Base-by-base conservation (phyloP, 1,139 yeast genomes). In the Geotrichum reessii region DNA sequence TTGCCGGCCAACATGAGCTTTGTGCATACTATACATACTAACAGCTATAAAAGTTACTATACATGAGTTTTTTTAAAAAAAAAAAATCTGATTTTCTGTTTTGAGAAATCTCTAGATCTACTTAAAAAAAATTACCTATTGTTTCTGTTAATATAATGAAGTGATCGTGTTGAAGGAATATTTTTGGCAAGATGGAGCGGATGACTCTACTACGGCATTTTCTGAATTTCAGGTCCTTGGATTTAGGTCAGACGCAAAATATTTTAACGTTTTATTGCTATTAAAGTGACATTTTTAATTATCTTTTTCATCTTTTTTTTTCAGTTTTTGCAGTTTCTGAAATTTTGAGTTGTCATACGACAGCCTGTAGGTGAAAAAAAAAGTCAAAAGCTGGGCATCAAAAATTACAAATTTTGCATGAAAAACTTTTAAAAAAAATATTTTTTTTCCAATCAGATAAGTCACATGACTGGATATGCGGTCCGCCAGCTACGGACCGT, bases 401-500 rank as follows among this genome's bases (percentile, higher is more conserved):
- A 22, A 7, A 19, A 3, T 17, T 21, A 21, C n/a, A 14, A 3
- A 2, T 14, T 21, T 11, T 37, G 21, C 21, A n/a, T 31, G 37
- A 3, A n/a, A n/a, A 21, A 22, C 14, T 3, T 12, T 22, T 3
- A 42, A 44, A 44, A n/a, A n/a, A n/a, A n/a, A n/a, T n/a, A n/a
- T n/a, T n/a, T 19, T 40, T 40, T 24, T 22, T 12, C 21, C 48
- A 46, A 46, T 22, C 28, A 3, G 28, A 28, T 28, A 48, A 48
- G 12, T 49, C 52, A 49, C 52, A 40, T 49, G 52, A 49, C 42
- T 49, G 52, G 52, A 49, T 17, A n/a, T 17, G 17, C 52, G 52
- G 52, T 12, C 52, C 52, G 52, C 17, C 17, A 28, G 22, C 3
- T 2, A 49, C 52, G 52, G 52, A 19, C 46, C 52, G 52, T 19